Base-by-base conservation (phyloP, 371 early-diverging fungal genomes). In the Mucor irregularis region DNA sequence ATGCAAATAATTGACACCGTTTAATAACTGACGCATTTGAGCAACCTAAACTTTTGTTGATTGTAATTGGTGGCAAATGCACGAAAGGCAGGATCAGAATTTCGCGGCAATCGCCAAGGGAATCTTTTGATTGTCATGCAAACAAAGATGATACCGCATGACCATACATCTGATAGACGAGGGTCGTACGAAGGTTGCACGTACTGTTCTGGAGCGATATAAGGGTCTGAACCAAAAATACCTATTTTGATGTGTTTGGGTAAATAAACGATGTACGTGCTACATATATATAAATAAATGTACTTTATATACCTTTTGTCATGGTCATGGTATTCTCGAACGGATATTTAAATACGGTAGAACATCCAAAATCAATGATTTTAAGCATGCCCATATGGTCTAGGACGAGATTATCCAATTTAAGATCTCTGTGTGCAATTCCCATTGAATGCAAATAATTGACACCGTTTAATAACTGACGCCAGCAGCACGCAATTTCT, bases 361-460 rank as follows among this genome's bases (percentile, higher is more conserved):
- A 87, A 35, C 88, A 90, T 11, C 98, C 96, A 82, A 96, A 96
- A 67, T 97, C 98, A 29, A 91, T 90, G 43, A 96, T 87, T 66
- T 96, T 95, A 48, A 95, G 69, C 6, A 86, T 81, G 8, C 90
- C 87, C 14, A 63, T 62, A 49, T 83, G 85, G 46, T 81, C 80
- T 53, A 92, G 59, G n/a, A 92, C 73, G 22, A 89, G 78, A 73
- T 95, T 95, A 55, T 93, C 95, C n/a, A 92, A 80, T 59, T 95
- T 95, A 43, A 95, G 63, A 64, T 94, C 94, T 34, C 93, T 78
- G 64, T 94, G 95, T 0, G 90, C 89, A 38, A 94, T 88, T 39
- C 93, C 93, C 50, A 89, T 66, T 14, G 66, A 64, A 68, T 90
- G 89, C 34, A 94, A 66, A 52, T 90, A 86, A 38, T 74, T 66